Conservation (phyloP, 2,329 filamentous ascomycete species). For the Trichoderma afroharzianum region DNA sequence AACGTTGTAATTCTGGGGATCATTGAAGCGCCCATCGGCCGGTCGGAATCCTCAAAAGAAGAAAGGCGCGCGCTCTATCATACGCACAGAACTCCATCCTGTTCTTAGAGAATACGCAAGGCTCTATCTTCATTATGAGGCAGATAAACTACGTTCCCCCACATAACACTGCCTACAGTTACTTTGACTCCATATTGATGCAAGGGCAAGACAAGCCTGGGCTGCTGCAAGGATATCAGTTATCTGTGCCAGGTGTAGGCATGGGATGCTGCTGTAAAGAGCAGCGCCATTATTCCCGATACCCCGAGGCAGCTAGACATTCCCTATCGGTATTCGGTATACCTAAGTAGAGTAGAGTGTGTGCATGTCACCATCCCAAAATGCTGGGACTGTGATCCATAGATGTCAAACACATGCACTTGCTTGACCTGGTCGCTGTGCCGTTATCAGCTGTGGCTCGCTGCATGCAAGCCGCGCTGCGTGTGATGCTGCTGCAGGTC, state of each 20-base stretch:
- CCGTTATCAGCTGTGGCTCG: not conserved
- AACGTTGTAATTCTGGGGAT: not conserved
- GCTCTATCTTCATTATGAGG: not conserved
- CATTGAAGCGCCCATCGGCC: not conserved
- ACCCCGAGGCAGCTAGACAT: not conserved
- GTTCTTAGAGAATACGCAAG: not conserved
- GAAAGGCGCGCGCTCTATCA: not conserved
- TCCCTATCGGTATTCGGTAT: not conserved
- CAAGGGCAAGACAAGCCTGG: not conserved
- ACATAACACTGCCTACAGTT: not conserved
- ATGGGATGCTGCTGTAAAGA: not conserved
- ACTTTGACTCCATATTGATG: not conserved
- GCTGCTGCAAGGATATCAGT: not conserved
- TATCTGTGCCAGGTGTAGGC: not conserved
- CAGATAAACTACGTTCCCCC: not conserved
- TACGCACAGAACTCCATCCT: not conserved
- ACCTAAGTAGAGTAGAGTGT: not conserved
- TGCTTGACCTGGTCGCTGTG: not conserved
- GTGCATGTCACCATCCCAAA: conserved; percentile 11
- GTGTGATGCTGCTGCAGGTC: not conserved
- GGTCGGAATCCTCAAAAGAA: not conserved
- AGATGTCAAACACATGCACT: not conserved
- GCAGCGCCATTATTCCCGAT: not conserved
- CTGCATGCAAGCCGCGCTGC: not conserved
- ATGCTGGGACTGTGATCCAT: not conserved